Conservation (phyloP, 352 stramenopile species). For the Phytophthora multivora region DNA sequence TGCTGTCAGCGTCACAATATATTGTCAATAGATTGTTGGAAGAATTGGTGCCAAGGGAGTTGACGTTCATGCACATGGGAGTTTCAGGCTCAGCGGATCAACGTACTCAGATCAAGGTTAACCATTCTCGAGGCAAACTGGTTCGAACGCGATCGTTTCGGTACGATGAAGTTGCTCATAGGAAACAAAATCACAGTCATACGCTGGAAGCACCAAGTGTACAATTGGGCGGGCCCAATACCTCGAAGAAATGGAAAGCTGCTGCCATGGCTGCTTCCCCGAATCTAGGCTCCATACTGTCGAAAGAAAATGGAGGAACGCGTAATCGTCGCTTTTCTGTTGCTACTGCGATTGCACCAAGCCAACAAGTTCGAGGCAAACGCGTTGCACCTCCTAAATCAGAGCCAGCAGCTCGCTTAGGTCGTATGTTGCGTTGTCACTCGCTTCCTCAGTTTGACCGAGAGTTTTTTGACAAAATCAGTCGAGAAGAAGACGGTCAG, state of each 20-base stretch:
- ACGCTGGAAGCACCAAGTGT: neutral
- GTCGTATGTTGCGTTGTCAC: conserved; percentile 45
- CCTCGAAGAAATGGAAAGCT: conserved; percentile 19
- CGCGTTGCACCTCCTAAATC: neutral
- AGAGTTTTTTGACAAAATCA: conserved; percentile 43
- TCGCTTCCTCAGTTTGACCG: conserved; percentile 55
- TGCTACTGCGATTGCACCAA: neutral
- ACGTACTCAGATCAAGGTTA: conserved; percentile 16
- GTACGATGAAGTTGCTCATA: conserved; percentile 7
- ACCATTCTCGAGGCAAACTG: conserved; percentile 16
- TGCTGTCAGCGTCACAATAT: conserved; percentile 41
- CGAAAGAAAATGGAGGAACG: neutral
- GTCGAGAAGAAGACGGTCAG: conserved; percentile 5
- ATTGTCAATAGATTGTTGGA: conserved; percentile 40
- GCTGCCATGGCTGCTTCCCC: conserved; percentile 15
- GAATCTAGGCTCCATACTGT: conserved; percentile 11
- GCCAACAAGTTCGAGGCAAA: neutral
- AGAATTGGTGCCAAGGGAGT: conserved; percentile 26
- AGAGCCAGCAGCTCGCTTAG: conserved; percentile 9
- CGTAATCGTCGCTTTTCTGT: conserved; percentile 11
- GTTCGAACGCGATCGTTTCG: conserved; percentile 16
- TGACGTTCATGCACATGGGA: neutral
- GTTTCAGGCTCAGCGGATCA: neutral
- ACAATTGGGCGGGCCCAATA: neutral
- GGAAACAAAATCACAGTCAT: too few relatives aligned